phyloP scores from a whole-genome alignment of 371 early-diverging fungal genomes.

The Mortierella sp. region DNA sequence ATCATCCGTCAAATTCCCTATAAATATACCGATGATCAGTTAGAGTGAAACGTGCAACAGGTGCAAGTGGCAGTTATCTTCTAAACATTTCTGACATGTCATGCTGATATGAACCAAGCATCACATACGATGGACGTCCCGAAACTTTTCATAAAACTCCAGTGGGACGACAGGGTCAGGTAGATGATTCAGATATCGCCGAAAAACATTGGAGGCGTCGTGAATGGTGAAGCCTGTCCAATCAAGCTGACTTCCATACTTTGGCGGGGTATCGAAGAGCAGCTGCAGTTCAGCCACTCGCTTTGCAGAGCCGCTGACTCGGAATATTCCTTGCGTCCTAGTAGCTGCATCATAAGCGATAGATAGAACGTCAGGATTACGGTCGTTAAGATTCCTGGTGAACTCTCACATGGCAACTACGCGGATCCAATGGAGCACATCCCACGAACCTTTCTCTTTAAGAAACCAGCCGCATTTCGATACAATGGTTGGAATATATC shows the following conservation, averaged over 20 bases:
- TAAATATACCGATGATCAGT: not conserved
- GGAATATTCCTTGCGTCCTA: slow-evolving; percentile 64
- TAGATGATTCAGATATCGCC: slow-evolving; percentile 70
- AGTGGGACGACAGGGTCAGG: slow-evolving; percentile 70
- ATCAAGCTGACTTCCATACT: slow-evolving; percentile 62
- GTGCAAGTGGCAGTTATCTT: too few relatives aligned
- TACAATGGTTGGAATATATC: slow-evolving; percentile 63
- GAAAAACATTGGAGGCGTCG: slow-evolving; percentile 74
- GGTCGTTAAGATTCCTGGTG: not conserved
- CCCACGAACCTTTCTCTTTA: slow-evolving; percentile 62
- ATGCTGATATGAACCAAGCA: too few relatives aligned
- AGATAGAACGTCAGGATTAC: not conserved
- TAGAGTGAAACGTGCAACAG: too few relatives aligned
- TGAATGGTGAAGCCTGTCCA: slow-evolving; percentile 70
- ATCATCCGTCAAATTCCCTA: slow-evolving; percentile 52
- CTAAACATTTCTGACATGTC: too few relatives aligned
- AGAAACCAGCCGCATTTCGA: slow-evolving; percentile 67
- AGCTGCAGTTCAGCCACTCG: slow-evolving; percentile 65
- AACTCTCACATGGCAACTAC: not conserved
- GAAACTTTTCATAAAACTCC: slow-evolving; percentile 63
- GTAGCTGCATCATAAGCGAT: slow-evolving; percentile 31
- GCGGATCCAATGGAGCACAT: not conserved
- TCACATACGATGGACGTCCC: slow-evolving; percentile 60
- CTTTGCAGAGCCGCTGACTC: slow-evolving; percentile 72
- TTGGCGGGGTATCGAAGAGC: slow-evolving; percentile 65